phyloP scores from a whole-genome alignment of 2,329 filamentous ascomycete genomes.

The Amesomyces nigricolor region DNA sequence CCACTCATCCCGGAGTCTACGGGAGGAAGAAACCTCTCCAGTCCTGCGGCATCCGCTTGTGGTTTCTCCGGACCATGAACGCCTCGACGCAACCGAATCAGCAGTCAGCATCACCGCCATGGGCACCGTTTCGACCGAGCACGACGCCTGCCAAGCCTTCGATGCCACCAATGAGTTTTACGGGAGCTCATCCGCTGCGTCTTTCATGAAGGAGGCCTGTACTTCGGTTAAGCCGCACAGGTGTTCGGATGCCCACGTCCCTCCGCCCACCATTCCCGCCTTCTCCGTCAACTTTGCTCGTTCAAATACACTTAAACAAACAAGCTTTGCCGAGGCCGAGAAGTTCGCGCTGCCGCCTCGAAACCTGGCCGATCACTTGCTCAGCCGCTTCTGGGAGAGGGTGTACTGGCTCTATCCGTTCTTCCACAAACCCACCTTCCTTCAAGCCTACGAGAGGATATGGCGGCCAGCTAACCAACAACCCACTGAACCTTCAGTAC shows the following conservation, averaged over 20 bases:
- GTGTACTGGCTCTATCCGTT: slow-evolving; percentile 41
- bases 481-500: slow-evolving; percentile 9
- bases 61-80: slow-evolving; percentile 5
- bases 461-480: slow-evolving; percentile 27
- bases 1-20: neutral
- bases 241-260: neutral
- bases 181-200: slow-evolving; percentile 36
- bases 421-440: slow-evolving; percentile 38
- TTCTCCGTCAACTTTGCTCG: neutral
- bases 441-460: slow-evolving; percentile 35
- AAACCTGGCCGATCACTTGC: slow-evolving; percentile 36
- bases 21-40: slow-evolving; percentile 3
- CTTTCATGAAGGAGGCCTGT: slow-evolving; percentile 36
- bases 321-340: slow-evolving; percentile 17
- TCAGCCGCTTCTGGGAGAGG: slow-evolving; percentile 35
- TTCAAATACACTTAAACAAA: slow-evolving; percentile 5
- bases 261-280: neutral
- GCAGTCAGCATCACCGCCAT: slow-evolving; percentile 33
- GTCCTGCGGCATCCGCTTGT: neutral
- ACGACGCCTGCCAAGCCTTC: slow-evolving; percentile 19
- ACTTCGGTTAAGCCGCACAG: slow-evolving; percentile 25
- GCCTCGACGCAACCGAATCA: slow-evolving; percentile 18
- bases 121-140: slow-evolving; percentile 33
- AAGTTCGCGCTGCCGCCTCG: slow-evolving; percentile 38
- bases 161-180: slow-evolving; percentile 33